A percentile compares a stretch with the other conserved stretches of the same genome.
These are phyloP conservation scores for Auriculariales sp. DNA, from an alignment of 768 basidiomycete genomes.

Conservation along the genomic window DNA sequence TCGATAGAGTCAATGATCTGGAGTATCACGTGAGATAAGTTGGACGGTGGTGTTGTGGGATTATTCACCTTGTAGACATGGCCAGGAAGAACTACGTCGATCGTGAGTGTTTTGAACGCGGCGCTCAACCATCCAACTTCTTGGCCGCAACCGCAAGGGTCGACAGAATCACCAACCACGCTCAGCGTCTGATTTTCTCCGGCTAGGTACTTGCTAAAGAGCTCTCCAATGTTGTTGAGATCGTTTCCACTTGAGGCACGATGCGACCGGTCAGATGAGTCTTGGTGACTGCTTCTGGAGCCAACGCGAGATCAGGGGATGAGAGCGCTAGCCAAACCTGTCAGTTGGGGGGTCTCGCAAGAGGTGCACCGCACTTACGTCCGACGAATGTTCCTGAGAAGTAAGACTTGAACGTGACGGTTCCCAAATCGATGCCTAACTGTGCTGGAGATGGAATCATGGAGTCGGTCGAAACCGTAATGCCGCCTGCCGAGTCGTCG, in stretches of 20 bases:
- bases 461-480: constrained; percentile 54
- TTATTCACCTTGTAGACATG: constrained; percentile 33
- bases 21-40: not conserved
- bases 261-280: constrained; percentile 51
- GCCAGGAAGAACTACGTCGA: constrained; percentile 48
- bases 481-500: constrained; percentile 54
- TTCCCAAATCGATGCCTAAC: constrained; percentile 55
- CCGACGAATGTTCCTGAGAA: constrained; percentile 44
- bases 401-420: constrained; percentile 45
- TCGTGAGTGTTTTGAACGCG: constrained; percentile 53
- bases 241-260: constrained; percentile 42
- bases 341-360: constrained; percentile 1
- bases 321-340: constrained; percentile 30
- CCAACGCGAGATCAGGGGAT: constrained; percentile 33
- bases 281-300: constrained; percentile 29
- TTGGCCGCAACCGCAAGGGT: constrained; percentile 34
- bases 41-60: not conserved
- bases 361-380: constrained; percentile 27
- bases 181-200: constrained; percentile 48
- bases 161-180: constrained; percentile 44
- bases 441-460: constrained; percentile 52
- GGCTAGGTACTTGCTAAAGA: constrained; percentile 54
- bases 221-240: constrained; percentile 36
- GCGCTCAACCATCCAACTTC: constrained; percentile 49
- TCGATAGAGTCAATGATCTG: constrained; percentile 52